Base-by-base conservation (phyloP, 441 rosid genomes). In the Gossypium trilobum region DNA sequence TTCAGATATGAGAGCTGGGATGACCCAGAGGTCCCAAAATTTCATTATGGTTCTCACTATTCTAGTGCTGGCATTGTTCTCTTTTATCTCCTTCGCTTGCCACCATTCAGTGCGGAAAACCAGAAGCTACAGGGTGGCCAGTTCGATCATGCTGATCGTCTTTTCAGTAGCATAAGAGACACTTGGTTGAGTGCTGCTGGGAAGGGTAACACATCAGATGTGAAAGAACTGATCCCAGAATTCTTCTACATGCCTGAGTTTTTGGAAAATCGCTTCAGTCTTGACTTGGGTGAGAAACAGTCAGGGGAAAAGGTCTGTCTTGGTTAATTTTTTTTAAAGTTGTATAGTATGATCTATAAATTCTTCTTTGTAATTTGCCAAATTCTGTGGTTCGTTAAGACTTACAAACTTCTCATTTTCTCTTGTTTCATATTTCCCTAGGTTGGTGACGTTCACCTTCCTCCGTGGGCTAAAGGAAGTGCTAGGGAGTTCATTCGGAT, bases 131-230 rank as follows among this genome's bases (percentile, higher is more conserved):
- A 96, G 77, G 99, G 99, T 17, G 99, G 99, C 72, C 97, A 96
- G 82, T 96, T 96, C 70, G 99, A 96, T 83, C 99, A 96, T 82
- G 99, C 99, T 74, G 99, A 96, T 88, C 93, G 99, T 74, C 98
- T 96, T 73, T 96, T 96, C 80, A 92, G 89, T 79, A 85, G 97
- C 78, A 75, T 96, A 64, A 83, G 84, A 89, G 99, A 92, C 74
- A 96, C 99, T 78, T 96, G 99, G 99, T 84, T 77, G 66, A 96
- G 99, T 88, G 99, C 99, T 74, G 94, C 99, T 42, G 99, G 99
- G 79, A 94, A 87, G 76, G 96, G 97, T 42, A 94, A 96, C 77
- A 94, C 99, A 17, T 94, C 99, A 69, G 99, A 96, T 83, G 98
- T 96, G 77, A 96, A 96, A 82, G 99, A 96, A 83, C 80, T 94